Conservation (phyloP, 305 asterid species). For the Nicotiana rustica region DNA sequence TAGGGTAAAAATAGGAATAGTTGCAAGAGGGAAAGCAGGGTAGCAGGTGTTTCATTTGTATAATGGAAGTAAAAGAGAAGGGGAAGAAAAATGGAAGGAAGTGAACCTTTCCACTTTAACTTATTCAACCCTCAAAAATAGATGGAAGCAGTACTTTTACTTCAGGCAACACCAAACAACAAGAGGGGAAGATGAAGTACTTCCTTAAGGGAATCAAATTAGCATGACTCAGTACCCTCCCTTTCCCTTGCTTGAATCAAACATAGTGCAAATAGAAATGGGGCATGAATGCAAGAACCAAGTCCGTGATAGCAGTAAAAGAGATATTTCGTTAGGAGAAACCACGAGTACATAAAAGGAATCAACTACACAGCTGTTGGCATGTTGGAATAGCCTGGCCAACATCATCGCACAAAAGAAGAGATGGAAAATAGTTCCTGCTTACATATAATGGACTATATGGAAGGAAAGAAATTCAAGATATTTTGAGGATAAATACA, state of each 20-base stretch:
- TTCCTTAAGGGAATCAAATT: not conserved
- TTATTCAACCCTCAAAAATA: conserved; percentile 21
- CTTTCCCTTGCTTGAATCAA: not conserved
- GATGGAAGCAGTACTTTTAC: not conserved
- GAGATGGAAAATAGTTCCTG: not conserved
- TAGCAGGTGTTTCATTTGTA: not conserved
- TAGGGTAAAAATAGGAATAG: conserved; percentile 10
- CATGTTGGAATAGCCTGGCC: no score
- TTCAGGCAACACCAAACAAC: not conserved
- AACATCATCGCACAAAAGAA: not conserved
- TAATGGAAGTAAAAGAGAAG: conserved; percentile 16
- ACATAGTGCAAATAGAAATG: not conserved
- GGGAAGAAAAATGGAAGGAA: not conserved
- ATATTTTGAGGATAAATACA: not conserved
- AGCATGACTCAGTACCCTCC: not conserved
- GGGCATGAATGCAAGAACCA: conserved; percentile 10
- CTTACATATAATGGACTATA: not conserved
- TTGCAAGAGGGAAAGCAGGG: conserved; percentile 20
- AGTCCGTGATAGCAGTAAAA: conserved; percentile 21
- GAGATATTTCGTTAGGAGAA: conserved; percentile 13
- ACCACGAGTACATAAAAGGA: not conserved
- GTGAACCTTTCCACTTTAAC: not conserved
- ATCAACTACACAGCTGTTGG: no score
- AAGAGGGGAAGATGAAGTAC: not conserved
- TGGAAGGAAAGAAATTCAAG: not conserved